Base-by-base conservation (phyloP, 2,329 filamentous ascomycete genomes). In the Botrytis fabae region DNA sequence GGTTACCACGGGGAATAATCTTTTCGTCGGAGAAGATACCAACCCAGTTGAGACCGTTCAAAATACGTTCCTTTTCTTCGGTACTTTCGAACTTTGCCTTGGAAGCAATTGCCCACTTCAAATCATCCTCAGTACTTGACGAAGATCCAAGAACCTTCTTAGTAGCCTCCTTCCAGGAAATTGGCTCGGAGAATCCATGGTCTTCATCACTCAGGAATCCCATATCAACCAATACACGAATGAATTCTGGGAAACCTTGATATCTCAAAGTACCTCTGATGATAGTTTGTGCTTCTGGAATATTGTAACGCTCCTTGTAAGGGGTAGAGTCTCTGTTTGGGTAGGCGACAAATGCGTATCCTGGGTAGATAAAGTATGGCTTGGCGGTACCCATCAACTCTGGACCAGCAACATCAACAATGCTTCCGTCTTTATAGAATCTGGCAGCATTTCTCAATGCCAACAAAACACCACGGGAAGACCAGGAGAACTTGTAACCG, bases 241-340 rank as follows among this genome's bases (percentile, higher is more conserved):
- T 89, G 83, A 98, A 95, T 82, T 97, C 89, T 4, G 95, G 94
- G 88, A 97, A 97, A 62, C 95, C 94, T 77, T 89, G 87, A 86
- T 96, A 98, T 77, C 95, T 87, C 51, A 98, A 88, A 44, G 94
- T 97, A 75, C 93, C 93, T 69, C 94, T 71, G 81, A 97, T 86
- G 79, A 98, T 89, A 69, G 93, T 97, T 83, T 97, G 84, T 22
- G 93, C 94, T 85, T 98, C 95, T 69, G 95, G 94, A 80, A 98
- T 98, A 83, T 89, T 85, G 88, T 98, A 98, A 75, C 93, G 90
- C 86, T 97, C 91, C 81, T 90, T 91, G 89, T 96, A 98, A 14
- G 89, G 87, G 25, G 93, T 96, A 32, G 91, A 95, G 84, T 98
- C 95, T 78, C 95, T 88, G 89, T 98, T 98, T 73, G 93, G 92